Base-by-base conservation (phyloP, 2,329 filamentous ascomycete genomes). In the Penicillium polonicum region DNA sequence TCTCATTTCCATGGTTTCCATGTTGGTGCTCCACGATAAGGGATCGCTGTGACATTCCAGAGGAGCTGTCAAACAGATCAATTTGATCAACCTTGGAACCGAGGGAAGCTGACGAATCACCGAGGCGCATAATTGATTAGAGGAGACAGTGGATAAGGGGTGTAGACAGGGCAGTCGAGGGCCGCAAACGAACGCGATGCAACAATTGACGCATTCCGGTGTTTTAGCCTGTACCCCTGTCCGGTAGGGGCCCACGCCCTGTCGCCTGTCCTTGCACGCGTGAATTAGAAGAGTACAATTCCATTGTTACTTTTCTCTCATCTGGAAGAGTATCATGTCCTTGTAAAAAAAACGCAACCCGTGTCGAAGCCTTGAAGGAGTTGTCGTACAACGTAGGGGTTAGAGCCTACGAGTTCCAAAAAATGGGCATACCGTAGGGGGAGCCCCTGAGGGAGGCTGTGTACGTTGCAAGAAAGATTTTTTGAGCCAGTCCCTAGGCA, bases 1-100 rank as follows among this genome's bases (percentile, higher is more conserved):
- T 59, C 38, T 49, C 50, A 62, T 51, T 60, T 58, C 65, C 63
- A 65, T 61, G 64, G 55, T 59, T 58, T 62, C 53, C 42, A 39
- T n/a, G 10, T 27, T 9, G 35, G 17, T 15, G 51, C 42, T 62
- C 57, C 60, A 60, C 61, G 42, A 57, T 57, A 48, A 23, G 25
- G 48, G 51, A 59, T 60, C 54, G 58, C 23, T 15, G 27, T 55
- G 59, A 60, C 63, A 65, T 64, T 59, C 60, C 55, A 52, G 50
- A 29, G 46, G 36, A 55, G 51, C 57, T 64, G 55, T 63, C 60
- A 64, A 52, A 35, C 25, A 43, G 38, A n/a, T 31, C 42, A n/a
- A 19, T n/a, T 43, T 27, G 35, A 59, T 61, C 49, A 36, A 42
- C 31, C 31, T 15, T 33, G 31, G 31, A 33, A 33, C 52, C 39